Evolutionary conservation across 225 moss, liverwort and hornwort genomes (phyloP).

Genomic region (Straminergon stramineum): DNA sequence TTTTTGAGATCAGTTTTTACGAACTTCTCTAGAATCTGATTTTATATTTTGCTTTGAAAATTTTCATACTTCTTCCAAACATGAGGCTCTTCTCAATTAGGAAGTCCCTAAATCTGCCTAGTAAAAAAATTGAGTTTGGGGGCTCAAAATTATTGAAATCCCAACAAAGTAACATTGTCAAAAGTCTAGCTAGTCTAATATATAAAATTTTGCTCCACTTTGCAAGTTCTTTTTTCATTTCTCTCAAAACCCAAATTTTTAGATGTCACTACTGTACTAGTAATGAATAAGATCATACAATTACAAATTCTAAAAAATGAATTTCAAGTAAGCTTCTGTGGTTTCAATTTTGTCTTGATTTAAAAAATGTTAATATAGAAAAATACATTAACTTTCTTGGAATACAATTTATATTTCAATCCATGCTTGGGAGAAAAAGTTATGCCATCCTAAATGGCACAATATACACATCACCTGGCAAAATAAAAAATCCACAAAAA

Average conservation of each 20-base stretch:
- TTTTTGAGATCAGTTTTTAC: background rate
- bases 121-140: background rate
- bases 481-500: too few species aligned
- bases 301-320: background rate
- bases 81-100: background rate
- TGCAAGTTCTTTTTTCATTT: background rate
- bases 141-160: background rate
- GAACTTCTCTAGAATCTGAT: background rate
- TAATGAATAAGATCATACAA: background rate
- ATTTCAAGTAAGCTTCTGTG: too few species aligned
- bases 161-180: background rate
- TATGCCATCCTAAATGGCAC: too few species aligned
- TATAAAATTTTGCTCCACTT: background rate
- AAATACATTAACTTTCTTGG: too few species aligned
- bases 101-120: background rate
- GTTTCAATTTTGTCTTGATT: too few species aligned
- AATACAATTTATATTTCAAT: too few species aligned
- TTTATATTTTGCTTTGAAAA: background rate
- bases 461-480: too few species aligned
- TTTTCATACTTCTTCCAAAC: background rate
- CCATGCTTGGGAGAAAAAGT: too few species aligned
- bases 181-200: fast-evolving
- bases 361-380: too few species aligned
- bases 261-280: background rate
- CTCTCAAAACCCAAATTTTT: fast-evolving